Base-by-base conservation (phyloP, 371 early-diverging fungal species). In the Coemansia sp. region DNA sequence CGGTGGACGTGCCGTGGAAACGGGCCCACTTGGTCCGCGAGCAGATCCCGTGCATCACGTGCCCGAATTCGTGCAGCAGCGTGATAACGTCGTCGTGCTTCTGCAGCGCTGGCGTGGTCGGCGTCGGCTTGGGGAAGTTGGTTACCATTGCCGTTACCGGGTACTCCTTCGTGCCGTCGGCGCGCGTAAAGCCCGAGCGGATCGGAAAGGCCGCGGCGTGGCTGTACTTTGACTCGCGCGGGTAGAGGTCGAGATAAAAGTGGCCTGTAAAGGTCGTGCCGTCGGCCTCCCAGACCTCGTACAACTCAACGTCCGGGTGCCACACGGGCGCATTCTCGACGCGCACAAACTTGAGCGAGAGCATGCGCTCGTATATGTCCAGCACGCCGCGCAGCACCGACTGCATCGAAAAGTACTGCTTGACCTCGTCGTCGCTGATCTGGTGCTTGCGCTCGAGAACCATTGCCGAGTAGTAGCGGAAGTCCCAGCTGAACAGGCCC, bases 61-160 rank as follows among this genome's bases (percentile, higher is more conserved):
- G 94, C 8, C 94, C 92, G 79, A 91, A 76, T 78, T 91, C 92
- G 67, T 91, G 91, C 83, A 86, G 86, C 50, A 84, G 76, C 5
- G 91, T 91, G 16, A 84, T 83, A 7, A 92, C 88, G 80, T 94
- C 94, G 61, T 82, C 81, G 76, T 94, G 95, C 75, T 88, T 90
- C 54, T 93, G 81, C 51, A 94, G 76, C 8, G 91, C 88, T 10
- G 93, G 94, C 42, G 84, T 81, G 14, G 81, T 80, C 2, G 85
- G 65, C 38, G 90, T 89, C 5, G 93, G 90, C 62, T 90, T 90
- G 53, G 88, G 82, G 68, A 92, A 91, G 79, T 92, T 92, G 53
- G 90, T 86, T 1, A 90, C 89, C 88, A 92, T 90, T 31, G 89
- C 92, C 14, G 89, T 88, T 55, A 88, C 86, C 11, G 93, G 90